Conservation (phyloP, 1,284 basidiomycete genomes). For the Sanghuangporus sanghuang region DNA sequence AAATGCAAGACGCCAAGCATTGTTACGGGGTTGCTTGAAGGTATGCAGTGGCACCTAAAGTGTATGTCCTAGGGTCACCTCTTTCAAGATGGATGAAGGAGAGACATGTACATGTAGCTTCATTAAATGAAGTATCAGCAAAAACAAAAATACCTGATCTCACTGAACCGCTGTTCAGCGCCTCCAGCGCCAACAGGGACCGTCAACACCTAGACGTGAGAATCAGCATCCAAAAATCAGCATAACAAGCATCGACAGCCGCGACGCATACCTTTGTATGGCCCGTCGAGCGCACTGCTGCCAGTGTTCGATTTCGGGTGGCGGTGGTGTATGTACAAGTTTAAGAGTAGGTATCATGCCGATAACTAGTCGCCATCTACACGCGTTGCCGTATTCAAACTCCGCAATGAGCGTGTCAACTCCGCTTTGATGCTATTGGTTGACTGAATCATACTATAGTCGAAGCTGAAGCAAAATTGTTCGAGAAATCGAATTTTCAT, state of each 20-base stretch:
- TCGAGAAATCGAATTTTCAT: background rate
- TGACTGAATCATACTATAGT: background rate
- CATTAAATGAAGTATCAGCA: background rate
- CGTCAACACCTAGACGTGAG: background rate
- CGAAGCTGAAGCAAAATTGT: too few species aligned
- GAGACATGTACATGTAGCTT: background rate
- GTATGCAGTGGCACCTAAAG: background rate
- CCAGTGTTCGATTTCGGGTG: background rate
- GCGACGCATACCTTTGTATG: too few species aligned
- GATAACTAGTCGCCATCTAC: background rate
- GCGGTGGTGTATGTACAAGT: background rate
- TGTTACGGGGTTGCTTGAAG: background rate
- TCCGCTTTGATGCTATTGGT: conserved; percentile 4
- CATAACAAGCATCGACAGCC: too few species aligned
- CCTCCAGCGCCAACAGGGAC: background rate
- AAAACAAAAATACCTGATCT: background rate
- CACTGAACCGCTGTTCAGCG: background rate
- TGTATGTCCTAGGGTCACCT: background rate
- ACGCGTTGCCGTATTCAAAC: conserved; percentile 2
- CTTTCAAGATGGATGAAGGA: background rate
- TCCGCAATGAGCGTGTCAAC: conserved; percentile 6
- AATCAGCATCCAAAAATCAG: too few species aligned
- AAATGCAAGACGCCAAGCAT: conserved; percentile 17
- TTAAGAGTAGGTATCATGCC: background rate
- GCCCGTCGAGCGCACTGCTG: background rate